phyloP scores from a whole-genome alignment of 495 filamentous ascomycete species.

The Neurospora sp. region DNA sequence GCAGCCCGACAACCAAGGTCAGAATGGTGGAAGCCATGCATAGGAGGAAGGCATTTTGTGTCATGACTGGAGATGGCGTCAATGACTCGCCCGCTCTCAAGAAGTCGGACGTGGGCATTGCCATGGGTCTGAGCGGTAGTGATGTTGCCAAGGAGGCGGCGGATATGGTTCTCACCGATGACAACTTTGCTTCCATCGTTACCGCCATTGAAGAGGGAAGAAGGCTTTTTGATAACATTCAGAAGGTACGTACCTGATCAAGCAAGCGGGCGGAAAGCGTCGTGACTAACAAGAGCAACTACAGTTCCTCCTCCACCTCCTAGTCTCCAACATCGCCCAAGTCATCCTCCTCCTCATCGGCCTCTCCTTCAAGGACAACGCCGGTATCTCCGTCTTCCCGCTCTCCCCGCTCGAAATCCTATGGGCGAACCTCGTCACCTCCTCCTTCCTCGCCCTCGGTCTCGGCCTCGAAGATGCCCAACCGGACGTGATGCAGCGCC shows the following conservation, averaged over 20 bases:
- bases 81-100: conserved; percentile 78
- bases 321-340: conserved; percentile 66
- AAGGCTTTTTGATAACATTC: conserved; percentile 68
- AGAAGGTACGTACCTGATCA: conserved; percentile 37
- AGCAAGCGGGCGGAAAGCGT: conserved; percentile 23
- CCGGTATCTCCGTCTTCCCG: conserved; percentile 62
- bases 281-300: conserved; percentile 48
- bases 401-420: conserved; percentile 64
- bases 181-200: conserved; percentile 75
- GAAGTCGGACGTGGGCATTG: conserved; percentile 72
- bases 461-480: conserved; percentile 61
- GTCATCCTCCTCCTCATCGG: conserved; percentile 61
- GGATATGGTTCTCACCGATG: conserved; percentile 79
- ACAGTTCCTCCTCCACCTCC: conserved; percentile 69
- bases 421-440: conserved; percentile 71
- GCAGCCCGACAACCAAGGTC: conserved; percentile 54
- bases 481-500: conserved; percentile 61
- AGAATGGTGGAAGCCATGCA: conserved; percentile 60
- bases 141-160: conserved; percentile 84
- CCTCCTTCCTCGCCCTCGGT: conserved; percentile 63
- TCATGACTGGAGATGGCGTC: conserved; percentile 71
- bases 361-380: conserved; percentile 57
- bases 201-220: conserved; percentile 63
- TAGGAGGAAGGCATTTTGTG: conserved; percentile 48
- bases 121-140: conserved; percentile 74